Percentiles rank a stretch among this genome's conserved stretches.
phyloP scores from a whole-genome alignment of 1,284 basidiomycete genomes.

The Meripilus lineatus region DNA sequence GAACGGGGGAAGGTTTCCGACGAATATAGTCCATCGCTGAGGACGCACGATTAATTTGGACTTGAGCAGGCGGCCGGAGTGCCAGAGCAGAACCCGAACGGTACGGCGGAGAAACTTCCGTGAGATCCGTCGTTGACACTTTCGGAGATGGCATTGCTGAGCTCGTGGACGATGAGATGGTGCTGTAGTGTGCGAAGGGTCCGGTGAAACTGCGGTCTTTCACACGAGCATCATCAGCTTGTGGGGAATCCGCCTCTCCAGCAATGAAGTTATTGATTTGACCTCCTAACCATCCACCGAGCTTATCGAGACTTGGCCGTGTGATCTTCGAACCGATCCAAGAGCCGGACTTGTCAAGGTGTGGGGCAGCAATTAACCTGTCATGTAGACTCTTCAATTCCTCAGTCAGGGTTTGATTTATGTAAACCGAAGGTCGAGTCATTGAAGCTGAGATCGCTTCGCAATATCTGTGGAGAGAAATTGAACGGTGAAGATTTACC shows the following conservation, averaged over 20 bases:
- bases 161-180: conserved; percentile 80
- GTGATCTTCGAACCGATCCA: conserved; percentile 81
- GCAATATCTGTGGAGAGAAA: conserved; percentile 66
- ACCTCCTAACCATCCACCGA: conserved; percentile 94
- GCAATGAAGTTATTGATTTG: conserved; percentile 95
- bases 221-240: conserved; percentile 35
- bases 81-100: conserved; percentile 67
- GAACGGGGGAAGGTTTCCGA: conserved; percentile 45
- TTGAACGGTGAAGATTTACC: conserved; percentile 1
- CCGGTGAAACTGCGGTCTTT: conserved; percentile 52
- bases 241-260: conserved; percentile 66
- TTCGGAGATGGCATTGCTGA: conserved; percentile 71
- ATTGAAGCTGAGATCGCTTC: conserved; percentile 81
- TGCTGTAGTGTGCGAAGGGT: conserved; percentile 92
- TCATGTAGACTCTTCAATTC: conserved; percentile 82
- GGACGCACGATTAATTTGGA: conserved; percentile 61
- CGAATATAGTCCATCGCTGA: conserved; percentile 73
- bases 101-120: conserved; percentile 32
- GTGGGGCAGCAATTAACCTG: conserved; percentile 74
- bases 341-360: conserved; percentile 66
- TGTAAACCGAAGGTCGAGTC: conserved; percentile 63
- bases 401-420: conserved; percentile 62
- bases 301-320: conserved; percentile 88
- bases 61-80: conserved; percentile 37
- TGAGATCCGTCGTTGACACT: conserved; percentile 48